These are phyloP conservation scores for Penicillium mononematosum DNA, from an alignment of 495 filamentous ascomycete species.

Conservation along the genomic window DNA sequence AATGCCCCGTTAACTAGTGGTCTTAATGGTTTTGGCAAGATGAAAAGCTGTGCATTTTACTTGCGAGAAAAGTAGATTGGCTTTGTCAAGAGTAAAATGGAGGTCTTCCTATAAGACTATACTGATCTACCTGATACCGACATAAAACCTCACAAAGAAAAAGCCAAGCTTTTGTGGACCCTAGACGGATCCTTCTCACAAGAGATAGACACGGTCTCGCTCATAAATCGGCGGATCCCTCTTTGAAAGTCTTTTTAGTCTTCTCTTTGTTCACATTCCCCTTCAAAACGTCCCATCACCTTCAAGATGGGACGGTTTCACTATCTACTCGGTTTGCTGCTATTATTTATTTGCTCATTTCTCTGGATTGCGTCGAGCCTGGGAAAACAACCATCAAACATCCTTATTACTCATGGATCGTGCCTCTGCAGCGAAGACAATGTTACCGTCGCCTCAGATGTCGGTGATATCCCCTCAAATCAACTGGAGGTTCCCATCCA, in stretches of 20 bases:
- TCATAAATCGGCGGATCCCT: background rate
- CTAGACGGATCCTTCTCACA: background rate
- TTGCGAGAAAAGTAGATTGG: too few relatives aligned
- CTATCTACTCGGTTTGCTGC: background rate
- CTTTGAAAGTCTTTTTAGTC: background rate
- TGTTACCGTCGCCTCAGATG: background rate
- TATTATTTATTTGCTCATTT: background rate
- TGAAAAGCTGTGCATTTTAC: background rate
- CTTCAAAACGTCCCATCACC: background rate
- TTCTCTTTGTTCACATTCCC: background rate
- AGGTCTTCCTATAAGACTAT: background rate
- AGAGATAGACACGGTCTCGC: background rate
- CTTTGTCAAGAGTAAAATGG: background rate
- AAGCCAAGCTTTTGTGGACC: background rate
- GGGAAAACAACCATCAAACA: background rate
- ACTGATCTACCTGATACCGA: background rate
- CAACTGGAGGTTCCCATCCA: background rate
- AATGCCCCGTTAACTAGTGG: background rate
- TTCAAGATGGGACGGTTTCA: conserved; percentile 1
- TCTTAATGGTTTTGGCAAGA: background rate
- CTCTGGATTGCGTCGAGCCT: background rate
- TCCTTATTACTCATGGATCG: background rate
- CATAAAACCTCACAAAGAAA: background rate
- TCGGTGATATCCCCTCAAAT: background rate
- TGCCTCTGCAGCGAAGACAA: background rate